Conservation (phyloP, 1,284 basidiomycete species). For the Erythrobasidium hasegawianum region DNA sequence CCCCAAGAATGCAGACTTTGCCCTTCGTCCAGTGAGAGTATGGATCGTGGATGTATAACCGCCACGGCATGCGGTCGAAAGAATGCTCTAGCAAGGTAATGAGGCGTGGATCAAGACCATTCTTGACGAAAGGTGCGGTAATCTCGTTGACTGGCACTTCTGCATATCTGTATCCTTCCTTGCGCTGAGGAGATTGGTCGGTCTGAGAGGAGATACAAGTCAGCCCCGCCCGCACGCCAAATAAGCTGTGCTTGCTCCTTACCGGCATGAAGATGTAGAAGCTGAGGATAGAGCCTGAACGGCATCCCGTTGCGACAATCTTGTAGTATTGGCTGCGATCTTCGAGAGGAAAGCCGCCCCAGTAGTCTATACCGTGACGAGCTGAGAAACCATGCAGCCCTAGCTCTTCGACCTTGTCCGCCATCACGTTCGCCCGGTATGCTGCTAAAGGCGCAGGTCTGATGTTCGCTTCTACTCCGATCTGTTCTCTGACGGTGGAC, state of each 20-base stretch:
- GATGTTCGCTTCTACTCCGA: constrained; percentile 42
- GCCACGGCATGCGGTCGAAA: constrained; percentile 50
- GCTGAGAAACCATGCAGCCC: constrained; percentile 49
- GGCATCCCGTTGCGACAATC: constrained; percentile 51
- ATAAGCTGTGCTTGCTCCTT: not conserved
- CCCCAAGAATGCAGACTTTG: constrained; percentile 46
- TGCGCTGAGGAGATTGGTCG: constrained; percentile 50
- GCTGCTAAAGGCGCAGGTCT: constrained; percentile 49
- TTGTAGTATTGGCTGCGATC: constrained; percentile 49
- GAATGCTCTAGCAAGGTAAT: constrained; percentile 48
- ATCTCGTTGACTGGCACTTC: constrained; percentile 49
- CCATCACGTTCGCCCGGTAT: constrained; percentile 50
- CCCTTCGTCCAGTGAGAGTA: constrained; percentile 46
- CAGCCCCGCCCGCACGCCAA: too few species aligned
- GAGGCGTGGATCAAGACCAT: constrained; percentile 48
- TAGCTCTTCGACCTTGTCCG: constrained; percentile 45
- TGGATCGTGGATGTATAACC: constrained; percentile 50
- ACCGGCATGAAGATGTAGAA: constrained; percentile 50
- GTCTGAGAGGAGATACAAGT: constrained; percentile 28
- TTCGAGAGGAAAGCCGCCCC: constrained; percentile 47
- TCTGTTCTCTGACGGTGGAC: constrained; percentile 15
- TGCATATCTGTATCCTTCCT: constrained; percentile 50
- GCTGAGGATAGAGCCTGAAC: constrained; percentile 48
- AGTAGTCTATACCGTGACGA: constrained; percentile 49
- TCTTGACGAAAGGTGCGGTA: constrained; percentile 46